A percentile compares a stretch with the other conserved stretches of the same genome.
These are phyloP conservation scores for Pseudogymnoascus sp. DNA, from an alignment of 2,329 filamentous ascomycete species.

Conservation along the genomic window DNA sequence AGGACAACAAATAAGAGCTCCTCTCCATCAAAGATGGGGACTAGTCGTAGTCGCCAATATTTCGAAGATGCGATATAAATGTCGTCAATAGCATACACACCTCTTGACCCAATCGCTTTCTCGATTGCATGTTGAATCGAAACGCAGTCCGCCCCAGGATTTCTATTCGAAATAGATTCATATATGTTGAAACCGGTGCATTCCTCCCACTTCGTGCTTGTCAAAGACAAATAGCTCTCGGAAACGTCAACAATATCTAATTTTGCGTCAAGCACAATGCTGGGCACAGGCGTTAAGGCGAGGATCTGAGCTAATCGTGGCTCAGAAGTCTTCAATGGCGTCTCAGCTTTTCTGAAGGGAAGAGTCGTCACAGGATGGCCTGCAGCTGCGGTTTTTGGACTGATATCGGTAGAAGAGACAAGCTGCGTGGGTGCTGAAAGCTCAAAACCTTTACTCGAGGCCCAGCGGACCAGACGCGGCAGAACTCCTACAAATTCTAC, in stretches of 20 bases:
- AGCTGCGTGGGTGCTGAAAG: neutral
- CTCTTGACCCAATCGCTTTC: neutral
- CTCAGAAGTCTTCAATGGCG: neutral
- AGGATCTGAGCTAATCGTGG: conserved; percentile 21
- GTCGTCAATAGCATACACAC: conserved; percentile 28
- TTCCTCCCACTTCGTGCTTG: conserved; percentile 27
- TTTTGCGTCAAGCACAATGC: conserved; percentile 32
- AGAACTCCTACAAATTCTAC: neutral
- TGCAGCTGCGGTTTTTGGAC: neutral
- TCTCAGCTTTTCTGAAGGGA: neutral
- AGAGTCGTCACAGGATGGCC: neutral
- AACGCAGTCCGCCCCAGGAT: conserved; percentile 31
- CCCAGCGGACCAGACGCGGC: neutral
- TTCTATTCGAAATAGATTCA: conserved; percentile 30
- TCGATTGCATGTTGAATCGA: conserved; percentile 23
- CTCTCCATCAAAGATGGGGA: conserved; percentile 34
- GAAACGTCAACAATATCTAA: conserved; percentile 37
- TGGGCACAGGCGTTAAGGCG: conserved; percentile 30
- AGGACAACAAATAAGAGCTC: conserved; percentile 36
- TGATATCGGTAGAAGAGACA: neutral
- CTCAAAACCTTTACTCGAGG: neutral
- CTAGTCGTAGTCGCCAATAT: conserved; percentile 32
- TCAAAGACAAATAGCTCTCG: conserved; percentile 34
- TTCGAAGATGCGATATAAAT: conserved; percentile 20
- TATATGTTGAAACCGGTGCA: conserved; percentile 33